Evolutionary conservation across 2,329 filamentous ascomycete genomes (phyloP), one percentile per base, ranked within the genome.

Genomic region (Xylaria sp.): DNA sequence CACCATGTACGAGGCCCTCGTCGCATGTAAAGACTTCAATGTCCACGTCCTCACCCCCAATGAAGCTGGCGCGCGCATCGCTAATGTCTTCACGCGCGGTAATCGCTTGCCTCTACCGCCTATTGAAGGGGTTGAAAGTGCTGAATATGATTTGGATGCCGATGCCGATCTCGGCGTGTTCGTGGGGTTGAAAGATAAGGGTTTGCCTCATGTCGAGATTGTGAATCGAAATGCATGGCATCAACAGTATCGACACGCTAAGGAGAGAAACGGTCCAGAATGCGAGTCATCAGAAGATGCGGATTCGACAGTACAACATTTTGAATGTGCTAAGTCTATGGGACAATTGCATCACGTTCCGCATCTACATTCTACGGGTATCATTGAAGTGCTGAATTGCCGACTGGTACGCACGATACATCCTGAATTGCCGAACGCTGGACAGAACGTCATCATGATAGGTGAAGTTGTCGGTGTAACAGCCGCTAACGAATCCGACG

Each of bases 21-120:
- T 71, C 15, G 72, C 70, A 14, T 80, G 76, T 45, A 68, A 78
- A 0, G 70, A 69, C 14, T 87, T 87, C 71, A 86, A 86, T 60
- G 78, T 87, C 14, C 85, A 88, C 63, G 71, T 87, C 5, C 79
- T 87, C 0, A 74, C 78, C 0, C 82, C 80, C 4, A 80, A 83
- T 40, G 74, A 72, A 4, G 68, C 73, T 1, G 85, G 84, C 11
- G 84, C 81, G 5, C 71, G 73, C 5, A 75, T 87, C 3, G 85
- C 85, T 1, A 78, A 83, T 53, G 78, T 82, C 61, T 85, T 87
- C 65, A 80, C 83, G 3, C 71, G 78, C 42, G 83, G 84, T 0
- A 85, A 86, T 37, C 60, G 65, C 15, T 25, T 52, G 1, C 25
- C 49, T 4, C n/a, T 21, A 7, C 17, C 35, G 12, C 35, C 23